These are phyloP conservation scores for Endotrypanum monterogeii DNA, from an alignment of 208 protist species.

Conservation along the genomic window DNA sequence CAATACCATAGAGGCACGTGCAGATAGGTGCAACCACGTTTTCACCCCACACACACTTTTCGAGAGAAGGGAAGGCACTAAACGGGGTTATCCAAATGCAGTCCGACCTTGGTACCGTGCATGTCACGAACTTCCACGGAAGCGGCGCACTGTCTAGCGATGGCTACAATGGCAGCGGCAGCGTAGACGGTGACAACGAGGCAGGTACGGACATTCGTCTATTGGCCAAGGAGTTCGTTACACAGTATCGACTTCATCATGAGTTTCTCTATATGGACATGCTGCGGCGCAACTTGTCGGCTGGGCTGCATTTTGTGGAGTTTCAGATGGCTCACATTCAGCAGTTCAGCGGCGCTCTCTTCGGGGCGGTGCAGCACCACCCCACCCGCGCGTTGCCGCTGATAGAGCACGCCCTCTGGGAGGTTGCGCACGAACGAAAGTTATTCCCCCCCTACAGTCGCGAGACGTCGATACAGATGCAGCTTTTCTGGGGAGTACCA, in stretches of 20 bases:
- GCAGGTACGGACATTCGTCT: slow-evolving; percentile 59
- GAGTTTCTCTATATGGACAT: slow-evolving; percentile 88
- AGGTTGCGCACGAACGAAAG: slow-evolving; percentile 72
- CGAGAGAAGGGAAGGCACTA: background rate
- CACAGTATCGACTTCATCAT: slow-evolving; percentile 74
- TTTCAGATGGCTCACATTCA: slow-evolving; percentile 85
- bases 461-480: slow-evolving; percentile 83
- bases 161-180: slow-evolving; percentile 16
- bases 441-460: slow-evolving; percentile 65
- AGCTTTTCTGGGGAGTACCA: slow-evolving; percentile 87
- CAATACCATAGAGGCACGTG: too few relatives aligned
- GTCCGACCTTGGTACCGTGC: slow-evolving; percentile 70
- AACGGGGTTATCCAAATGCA: slow-evolving; percentile 46
- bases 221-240: slow-evolving; percentile 80
- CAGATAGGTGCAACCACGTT: too few relatives aligned
- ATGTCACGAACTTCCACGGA: slow-evolving; percentile 86
- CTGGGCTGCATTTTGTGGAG: slow-evolving; percentile 84
- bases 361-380: slow-evolving; percentile 65
- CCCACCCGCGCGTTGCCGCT: slow-evolving; percentile 78
- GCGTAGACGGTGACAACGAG: slow-evolving; percentile 19
- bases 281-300: slow-evolving; percentile 84
- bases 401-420: slow-evolving; percentile 84
- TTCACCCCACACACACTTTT: background rate
- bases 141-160: slow-evolving; percentile 27
- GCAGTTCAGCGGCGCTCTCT: slow-evolving; percentile 80